Base-by-base conservation (phyloP, 2,329 filamentous ascomycete genomes). In the Chaetomium strumarium region DNA sequence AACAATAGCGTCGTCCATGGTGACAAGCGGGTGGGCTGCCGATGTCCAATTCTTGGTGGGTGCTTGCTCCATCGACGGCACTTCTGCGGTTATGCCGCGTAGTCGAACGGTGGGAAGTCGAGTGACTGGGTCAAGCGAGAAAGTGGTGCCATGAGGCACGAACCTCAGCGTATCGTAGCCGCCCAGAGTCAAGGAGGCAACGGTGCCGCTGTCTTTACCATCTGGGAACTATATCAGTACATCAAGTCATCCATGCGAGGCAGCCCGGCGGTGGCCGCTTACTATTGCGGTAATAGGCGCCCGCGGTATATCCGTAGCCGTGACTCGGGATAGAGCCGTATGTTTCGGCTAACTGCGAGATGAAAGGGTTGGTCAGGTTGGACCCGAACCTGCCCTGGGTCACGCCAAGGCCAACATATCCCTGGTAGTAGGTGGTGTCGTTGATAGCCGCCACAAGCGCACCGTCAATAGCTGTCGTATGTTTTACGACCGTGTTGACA, bases 241-340 rank as follows among this genome's bases (percentile, higher is more conserved):
- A 20, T 1, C 30, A 48, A 10, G 16, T n/a, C 16, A 33, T 13
- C 17, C 9, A 33, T 13, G 12, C 14, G n/a, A 12, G 42, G 5
- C 29, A 13, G 30, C 16, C 8, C 1, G 16, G 29, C 16, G 10
- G 19, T 14, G 12, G 31, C 7, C 41, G 16, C 59, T 57, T 58
- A 61, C 59, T 51, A 13, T 46, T 16, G 14, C 58, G 61, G 46
- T 90, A 90, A 56, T 78, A 77, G n/a, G 85, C 85, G 14, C 87
- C 87, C 38, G 86, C 86, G 3, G 86, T 90, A 65, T 84, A 90
- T 47, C 84, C 85, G 64, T 86, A 90, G 39, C 84, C 87, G 56
- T 88, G 75, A 64, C 86, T 89, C 1, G 85, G 83, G 44, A 90
- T 86, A 52, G 70, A 71, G 9, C 78, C 78, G 52, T 77, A 74